Evolutionary conservation across 2,329 filamentous ascomycete species (phyloP), one percentile per base, ranked within the genome.

Genomic region (Colletotrichum eremochloae): DNA sequence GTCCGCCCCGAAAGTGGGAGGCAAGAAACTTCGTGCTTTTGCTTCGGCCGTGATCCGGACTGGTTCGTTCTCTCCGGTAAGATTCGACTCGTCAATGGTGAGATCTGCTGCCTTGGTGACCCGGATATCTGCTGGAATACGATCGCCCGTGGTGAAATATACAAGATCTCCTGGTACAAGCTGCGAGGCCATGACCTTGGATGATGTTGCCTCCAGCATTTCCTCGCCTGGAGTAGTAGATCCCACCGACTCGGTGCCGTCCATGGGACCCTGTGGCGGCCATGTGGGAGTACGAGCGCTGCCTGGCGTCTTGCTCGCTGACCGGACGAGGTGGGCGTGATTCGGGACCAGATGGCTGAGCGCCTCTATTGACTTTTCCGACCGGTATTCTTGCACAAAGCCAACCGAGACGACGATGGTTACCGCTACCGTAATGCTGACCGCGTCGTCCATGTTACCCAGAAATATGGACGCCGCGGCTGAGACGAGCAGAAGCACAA

Each of bases 321-420:
- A 87, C 74, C 97, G 92, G 72, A 99, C 94, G n/a, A 98, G 86
- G 83, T 99, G 95, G 40, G 97, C 96, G 80, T 95, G 94, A 80
- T 98, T 97, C 38, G 96, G 97, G 0, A 99, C 96, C 36, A 99
- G 86, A 77, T 96, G 94, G 79, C 93, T 98, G 76, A 99, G 86
- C 29, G 96, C 96, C 82, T 99, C 96, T 75, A 99, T 91, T 3
- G 96, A 98, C 82, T 99, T 97, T 81, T 99, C 96, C 9, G 96
- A 98, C 71, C 96, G 89, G 81, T 99, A 99, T 83, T 99, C 96
- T 80, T 99, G 96, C 64, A 98, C 91, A 77, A 99, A 99, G 2
- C 96, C 96, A 53, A 99, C 96, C 0, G 93, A 93, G 33, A 99
- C 95, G 7, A 99, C 96, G 76, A 99, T 99, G 36, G 95, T 97